These are phyloP conservation scores for Pouteria campechiana DNA, from an alignment of 179 eudicot genomes.

Conservation along the genomic window DNA sequence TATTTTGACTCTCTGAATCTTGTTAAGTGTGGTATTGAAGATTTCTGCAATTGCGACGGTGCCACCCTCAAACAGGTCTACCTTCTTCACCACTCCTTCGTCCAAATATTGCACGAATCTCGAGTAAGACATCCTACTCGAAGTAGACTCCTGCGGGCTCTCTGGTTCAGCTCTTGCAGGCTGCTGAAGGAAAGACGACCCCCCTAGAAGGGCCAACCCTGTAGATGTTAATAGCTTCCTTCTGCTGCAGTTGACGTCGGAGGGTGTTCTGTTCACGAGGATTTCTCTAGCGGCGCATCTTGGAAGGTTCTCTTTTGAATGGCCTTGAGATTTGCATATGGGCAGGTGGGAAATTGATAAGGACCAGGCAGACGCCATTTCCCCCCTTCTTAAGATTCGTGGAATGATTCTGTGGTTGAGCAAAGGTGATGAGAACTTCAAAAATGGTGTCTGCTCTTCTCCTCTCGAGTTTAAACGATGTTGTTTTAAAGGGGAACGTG, in stretches of 20 bases:
- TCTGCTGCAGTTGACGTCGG: slow-evolving; percentile 19
- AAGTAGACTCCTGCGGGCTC: slow-evolving; percentile 33
- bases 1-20: slow-evolving; percentile 54
- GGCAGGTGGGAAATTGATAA: slow-evolving; percentile 27
- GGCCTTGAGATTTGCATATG: slow-evolving; percentile 31
- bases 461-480: too few species aligned
- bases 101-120: slow-evolving; percentile 63
- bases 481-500: too few species aligned
- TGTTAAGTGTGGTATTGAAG: slow-evolving; percentile 38
- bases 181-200: slow-evolving; percentile 11
- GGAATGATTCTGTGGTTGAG: too few species aligned
- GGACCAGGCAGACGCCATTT: slow-evolving; percentile 37
- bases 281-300: slow-evolving; percentile 11
- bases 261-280: slow-evolving; percentile 10
- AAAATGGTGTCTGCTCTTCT: too few species aligned
- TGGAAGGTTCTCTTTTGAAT: slow-evolving; percentile 19
- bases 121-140: slow-evolving; percentile 62
- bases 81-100: slow-evolving; percentile 57
- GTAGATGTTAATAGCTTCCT: slow-evolving; percentile 29
- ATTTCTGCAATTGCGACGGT: slow-evolving; percentile 59
- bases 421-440: too few species aligned
- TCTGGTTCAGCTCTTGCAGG: slow-evolving; percentile 39
- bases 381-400: background rate
- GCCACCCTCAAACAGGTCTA: slow-evolving; percentile 67
- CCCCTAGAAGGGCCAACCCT: slow-evolving; percentile 33